Base-by-base conservation (phyloP, 2,329 filamentous ascomycete species). In the Drechslerella stenobrocha region DNA sequence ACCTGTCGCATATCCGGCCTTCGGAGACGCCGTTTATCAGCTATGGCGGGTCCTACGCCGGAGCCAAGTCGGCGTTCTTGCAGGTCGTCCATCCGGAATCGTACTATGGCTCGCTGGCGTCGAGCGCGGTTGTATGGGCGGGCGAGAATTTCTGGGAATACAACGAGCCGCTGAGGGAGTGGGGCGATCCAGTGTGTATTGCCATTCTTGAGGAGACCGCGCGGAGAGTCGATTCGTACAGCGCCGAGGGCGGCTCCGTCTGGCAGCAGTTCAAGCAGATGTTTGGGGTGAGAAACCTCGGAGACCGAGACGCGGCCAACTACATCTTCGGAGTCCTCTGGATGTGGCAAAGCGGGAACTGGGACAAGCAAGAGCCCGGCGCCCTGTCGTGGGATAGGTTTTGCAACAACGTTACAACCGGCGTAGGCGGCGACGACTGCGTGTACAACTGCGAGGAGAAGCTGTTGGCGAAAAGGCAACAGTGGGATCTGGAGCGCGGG, bases 21-120 rank as follows among this genome's bases (percentile, higher is more conserved):
- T 78, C 82, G 0, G 80, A 79, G 1, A 84, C 84, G 0, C 83
- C 89, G 0, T 93, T 86, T 77, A 86, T 95, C 63, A 84, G 84
- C 0, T 95, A 95, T 69, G 90, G 90, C 1, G 89, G 89, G 0
- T 90, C 87, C 0, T 95, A 95, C 73, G 88, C 89, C 0, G 90
- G 90, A 1, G 86, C 85, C 0, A 87, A 91, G 71, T 87, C 85
- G 7, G 88, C 90, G 0, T 87, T 95, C 72, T 76, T 90, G 34
- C 84, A 89, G 28, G 85, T 87, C 61, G 75, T 86, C 13, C 95
- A 95, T 74, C 89, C 90, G 0, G 84, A 92, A 28, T 77, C 87
- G 5, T 93, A 87, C 76, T 92, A 83, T 81, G 90, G 83, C 5
- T 83, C 86, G 2, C 92, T 95, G 50, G 86, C 87, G 0, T 90